These are phyloP conservation scores for Leishmania turanica DNA, from an alignment of 208 protist species.

Conservation along the genomic window DNA sequence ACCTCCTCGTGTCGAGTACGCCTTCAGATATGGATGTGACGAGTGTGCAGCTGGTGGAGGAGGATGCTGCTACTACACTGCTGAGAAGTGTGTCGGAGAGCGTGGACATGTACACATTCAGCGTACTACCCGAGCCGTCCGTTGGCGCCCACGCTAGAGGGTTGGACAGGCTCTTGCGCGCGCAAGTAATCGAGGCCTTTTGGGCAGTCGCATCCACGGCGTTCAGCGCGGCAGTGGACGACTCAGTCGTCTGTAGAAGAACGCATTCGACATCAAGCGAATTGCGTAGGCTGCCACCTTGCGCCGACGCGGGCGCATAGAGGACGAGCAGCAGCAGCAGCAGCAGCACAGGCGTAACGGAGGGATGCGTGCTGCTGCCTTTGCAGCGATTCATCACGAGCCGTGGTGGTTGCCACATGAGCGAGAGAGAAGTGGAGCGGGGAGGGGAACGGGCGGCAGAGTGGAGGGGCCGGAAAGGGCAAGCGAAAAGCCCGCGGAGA, in stretches of 20 bases:
- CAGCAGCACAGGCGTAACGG: background rate
- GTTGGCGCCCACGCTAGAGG: background rate
- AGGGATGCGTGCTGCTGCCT: background rate
- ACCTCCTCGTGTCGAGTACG: background rate
- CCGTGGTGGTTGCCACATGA: background rate
- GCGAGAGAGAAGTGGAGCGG: background rate
- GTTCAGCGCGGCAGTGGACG: background rate
- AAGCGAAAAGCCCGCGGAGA: background rate
- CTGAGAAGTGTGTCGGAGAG: background rate
- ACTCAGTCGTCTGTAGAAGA: background rate
- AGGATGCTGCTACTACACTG: background rate
- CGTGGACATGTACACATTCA: constrained; percentile 9
- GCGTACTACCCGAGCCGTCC: background rate
- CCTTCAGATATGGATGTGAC: constrained; percentile 9
- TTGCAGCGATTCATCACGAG: background rate
- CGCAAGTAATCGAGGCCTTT: background rate
- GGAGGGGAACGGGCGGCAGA: background rate
- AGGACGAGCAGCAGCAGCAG: background rate
- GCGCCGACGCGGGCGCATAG: background rate
- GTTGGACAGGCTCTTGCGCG: background rate
- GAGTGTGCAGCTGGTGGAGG: background rate
- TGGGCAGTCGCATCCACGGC: background rate
- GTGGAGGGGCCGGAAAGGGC: background rate
- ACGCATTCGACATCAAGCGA: background rate
- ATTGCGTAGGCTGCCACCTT: too few species aligned